phyloP scores from a whole-genome alignment of 2,329 filamentous ascomycete genomes.

The Trichoderma sp. region DNA sequence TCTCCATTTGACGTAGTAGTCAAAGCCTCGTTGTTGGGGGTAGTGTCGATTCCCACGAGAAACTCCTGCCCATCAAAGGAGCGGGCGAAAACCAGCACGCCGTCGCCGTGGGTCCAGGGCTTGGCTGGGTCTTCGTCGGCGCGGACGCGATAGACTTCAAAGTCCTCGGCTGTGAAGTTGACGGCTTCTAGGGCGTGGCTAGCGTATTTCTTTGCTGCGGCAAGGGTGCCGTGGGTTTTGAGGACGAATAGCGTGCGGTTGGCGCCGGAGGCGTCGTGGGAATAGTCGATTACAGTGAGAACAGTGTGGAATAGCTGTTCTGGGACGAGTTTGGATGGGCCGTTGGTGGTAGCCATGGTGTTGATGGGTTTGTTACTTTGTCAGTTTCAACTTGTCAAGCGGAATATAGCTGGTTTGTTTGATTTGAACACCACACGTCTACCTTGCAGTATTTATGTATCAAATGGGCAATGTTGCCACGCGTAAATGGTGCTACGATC shows the following conservation, averaged over 20 bases:
- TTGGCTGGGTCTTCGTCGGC: constrained; percentile 15
- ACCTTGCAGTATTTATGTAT: neutral
- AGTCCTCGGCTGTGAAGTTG: constrained; percentile 39
- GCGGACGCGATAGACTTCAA: constrained; percentile 33
- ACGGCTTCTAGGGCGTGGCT: constrained; percentile 32
- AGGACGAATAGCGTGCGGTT: constrained; percentile 37
- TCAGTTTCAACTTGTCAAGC: neutral
- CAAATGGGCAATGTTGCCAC: neutral
- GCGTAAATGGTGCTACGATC: neutral
- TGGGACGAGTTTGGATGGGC: constrained; percentile 18
- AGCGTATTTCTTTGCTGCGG: constrained; percentile 39
- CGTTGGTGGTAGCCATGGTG: neutral
- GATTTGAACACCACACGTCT: neutral
- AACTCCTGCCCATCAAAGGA: constrained; percentile 39
- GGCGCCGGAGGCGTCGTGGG: constrained; percentile 28
- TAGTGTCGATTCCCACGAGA: constrained; percentile 38
- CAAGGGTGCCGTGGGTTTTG: constrained; percentile 37
- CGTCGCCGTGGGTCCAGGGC: constrained; percentile 40
- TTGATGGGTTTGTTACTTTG: neutral
- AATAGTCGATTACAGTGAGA: constrained; percentile 35
- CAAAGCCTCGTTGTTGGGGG: constrained; percentile 37
- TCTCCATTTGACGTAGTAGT: constrained; percentile 23
- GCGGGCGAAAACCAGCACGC: constrained; percentile 38
- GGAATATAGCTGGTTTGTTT: neutral
- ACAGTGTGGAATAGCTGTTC: constrained; percentile 39